Percentiles rank a stretch among this genome's conserved stretches.
These are phyloP conservation scores for Myxozyma neotropica DNA, from an alignment of 805 yeast species.

Conservation along the genomic window DNA sequence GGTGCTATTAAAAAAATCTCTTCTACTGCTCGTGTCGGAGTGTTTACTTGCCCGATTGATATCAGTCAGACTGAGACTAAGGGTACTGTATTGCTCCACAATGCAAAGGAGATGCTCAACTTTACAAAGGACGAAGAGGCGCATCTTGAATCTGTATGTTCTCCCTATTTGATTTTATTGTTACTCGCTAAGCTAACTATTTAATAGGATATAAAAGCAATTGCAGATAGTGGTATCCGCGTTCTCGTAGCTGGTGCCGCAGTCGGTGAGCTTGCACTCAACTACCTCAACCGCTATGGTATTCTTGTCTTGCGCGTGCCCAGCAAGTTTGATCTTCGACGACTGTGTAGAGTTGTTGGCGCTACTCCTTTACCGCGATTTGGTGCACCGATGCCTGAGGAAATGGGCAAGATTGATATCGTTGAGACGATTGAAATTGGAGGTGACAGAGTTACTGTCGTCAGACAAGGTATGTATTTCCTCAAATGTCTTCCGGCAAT, in stretches of 20 bases:
- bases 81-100: constrained; percentile 94
- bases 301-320: constrained; percentile 87
- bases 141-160: constrained; percentile 68
- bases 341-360: constrained; percentile 94
- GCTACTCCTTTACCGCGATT: constrained; percentile 93
- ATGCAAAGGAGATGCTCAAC: constrained; percentile 95
- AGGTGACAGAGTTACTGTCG: constrained; percentile 93
- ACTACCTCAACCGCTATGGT: constrained; percentile 83
- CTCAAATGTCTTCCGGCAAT: constrained; percentile 6
- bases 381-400: constrained; percentile 92
- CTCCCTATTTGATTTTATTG: background rate
- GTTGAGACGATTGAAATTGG: constrained; percentile 95
- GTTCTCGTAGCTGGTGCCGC: constrained; percentile 95
- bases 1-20: constrained; percentile 68
- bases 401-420: constrained; percentile 82
- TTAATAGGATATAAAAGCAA: constrained; percentile 64
- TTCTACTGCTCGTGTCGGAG: constrained; percentile 78
- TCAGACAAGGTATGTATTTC: constrained; percentile 69
- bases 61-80: constrained; percentile 96
- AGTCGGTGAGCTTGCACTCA: constrained; percentile 89
- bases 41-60: constrained; percentile 91
- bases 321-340: constrained; percentile 89
- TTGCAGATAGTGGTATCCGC: constrained; percentile 78
- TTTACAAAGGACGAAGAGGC: constrained; percentile 96
- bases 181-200: background rate